Evolutionary conservation across 208 protist species (phyloP).

Genomic region (Leptomonas seymouri): DNA sequence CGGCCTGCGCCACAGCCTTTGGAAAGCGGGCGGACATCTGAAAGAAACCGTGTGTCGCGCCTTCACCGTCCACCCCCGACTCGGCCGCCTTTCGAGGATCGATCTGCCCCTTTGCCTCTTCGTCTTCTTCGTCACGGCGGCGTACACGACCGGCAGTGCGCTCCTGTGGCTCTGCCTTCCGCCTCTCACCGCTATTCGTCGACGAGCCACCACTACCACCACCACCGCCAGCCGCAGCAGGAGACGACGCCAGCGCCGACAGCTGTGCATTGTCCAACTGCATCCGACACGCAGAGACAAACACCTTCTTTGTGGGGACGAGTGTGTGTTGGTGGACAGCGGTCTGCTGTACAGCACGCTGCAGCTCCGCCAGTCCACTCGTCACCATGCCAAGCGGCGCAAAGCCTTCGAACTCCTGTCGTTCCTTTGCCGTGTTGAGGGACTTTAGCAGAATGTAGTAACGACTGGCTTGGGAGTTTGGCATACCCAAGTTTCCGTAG

Average conservation of each 20-base stretch:
- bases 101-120: not conserved
- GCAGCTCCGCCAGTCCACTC: conserved; percentile 51
- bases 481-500: conserved; percentile 64
- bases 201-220: not conserved
- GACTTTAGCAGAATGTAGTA: conserved; percentile 75
- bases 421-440: conserved; percentile 29
- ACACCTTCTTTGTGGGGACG: conserved; percentile 51
- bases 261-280: conserved; percentile 40
- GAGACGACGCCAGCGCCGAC: not conserved
- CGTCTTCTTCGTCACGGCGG: conserved; percentile 64
- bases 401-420: conserved; percentile 44
- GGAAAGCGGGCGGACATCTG: conserved; percentile 44
- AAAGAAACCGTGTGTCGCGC: conserved; percentile 43
- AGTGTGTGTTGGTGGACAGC: conserved; percentile 73
- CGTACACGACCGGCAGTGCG: conserved; percentile 57
- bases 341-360: conserved; percentile 29
- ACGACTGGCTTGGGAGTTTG: conserved; percentile 73
- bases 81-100: not conserved
- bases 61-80: not conserved
- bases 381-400: conserved; percentile 65
- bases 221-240: not conserved
- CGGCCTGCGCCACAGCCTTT: conserved; percentile 18
- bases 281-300: conserved; percentile 42
- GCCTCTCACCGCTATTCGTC: not conserved
- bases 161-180: conserved; percentile 13